phyloP scores from a whole-genome alignment of 495 filamentous ascomycete genomes.

The Aspergillus incahuasiensis region DNA sequence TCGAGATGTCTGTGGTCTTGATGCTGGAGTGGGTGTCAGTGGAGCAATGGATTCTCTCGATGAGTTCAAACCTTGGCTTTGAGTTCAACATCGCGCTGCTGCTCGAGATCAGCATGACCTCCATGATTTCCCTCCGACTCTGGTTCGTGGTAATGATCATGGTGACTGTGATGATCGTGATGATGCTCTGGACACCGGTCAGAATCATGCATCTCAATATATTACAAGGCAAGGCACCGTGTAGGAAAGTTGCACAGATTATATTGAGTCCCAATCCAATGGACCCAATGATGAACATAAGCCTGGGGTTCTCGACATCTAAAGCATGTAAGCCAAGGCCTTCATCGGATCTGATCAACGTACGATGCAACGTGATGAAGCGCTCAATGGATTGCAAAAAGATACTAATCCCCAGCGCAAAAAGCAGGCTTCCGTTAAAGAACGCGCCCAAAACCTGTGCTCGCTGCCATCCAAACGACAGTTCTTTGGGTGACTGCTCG shows the following conservation, averaged over 20 bases:
- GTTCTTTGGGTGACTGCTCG: constrained; percentile 28
- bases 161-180: constrained; percentile 4
- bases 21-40: constrained; percentile 24
- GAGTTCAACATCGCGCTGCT: background rate
- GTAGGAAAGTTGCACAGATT: constrained; percentile 71
- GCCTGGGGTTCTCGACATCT: constrained; percentile 30
- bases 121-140: background rate
- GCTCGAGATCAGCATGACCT: constrained; percentile 20
- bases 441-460: constrained; percentile 85
- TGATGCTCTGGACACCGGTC: constrained; percentile 1
- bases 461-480: constrained; percentile 67
- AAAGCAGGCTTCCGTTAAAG: constrained; percentile 87
- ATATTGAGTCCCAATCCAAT: constrained; percentile 78
- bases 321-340: constrained; percentile 12
- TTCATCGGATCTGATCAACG: background rate
- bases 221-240: constrained; percentile 41
- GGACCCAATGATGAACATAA: constrained; percentile 77
- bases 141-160: constrained; percentile 6
- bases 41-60: background rate
- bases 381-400: constrained; percentile 85
- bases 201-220: background rate
- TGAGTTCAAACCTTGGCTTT: constrained; percentile 1
- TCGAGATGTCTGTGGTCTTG: constrained; percentile 57
- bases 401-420: constrained; percentile 88
- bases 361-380: constrained; percentile 53